phyloP scores from a whole-genome alignment of 148 eudicot species.

The Cornus florida region DNA sequence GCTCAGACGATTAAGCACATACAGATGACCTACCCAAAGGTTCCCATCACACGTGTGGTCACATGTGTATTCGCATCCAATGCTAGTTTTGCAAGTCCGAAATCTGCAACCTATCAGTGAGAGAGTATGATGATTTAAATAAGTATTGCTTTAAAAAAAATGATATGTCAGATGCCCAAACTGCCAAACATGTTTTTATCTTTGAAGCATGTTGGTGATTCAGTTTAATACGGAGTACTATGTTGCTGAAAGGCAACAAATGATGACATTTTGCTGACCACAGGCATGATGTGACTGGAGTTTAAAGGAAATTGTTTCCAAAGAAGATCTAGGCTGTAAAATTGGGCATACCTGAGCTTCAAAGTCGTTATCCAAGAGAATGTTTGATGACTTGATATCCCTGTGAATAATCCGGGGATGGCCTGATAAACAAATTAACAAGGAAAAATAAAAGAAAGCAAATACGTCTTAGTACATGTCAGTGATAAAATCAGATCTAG shows the following conservation, averaged over 20 bases:
- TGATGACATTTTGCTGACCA: not conserved
- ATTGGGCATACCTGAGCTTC: constrained; percentile 70
- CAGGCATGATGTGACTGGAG: constrained; percentile 6
- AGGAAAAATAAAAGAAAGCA: not conserved
- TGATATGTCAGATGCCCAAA: not conserved
- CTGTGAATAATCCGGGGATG: constrained; percentile 83
- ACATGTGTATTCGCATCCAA: constrained; percentile 62
- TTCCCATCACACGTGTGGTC: constrained; percentile 84
- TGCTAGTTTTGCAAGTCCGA: constrained; percentile 76
- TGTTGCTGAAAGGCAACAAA: not conserved
- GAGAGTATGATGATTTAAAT: constrained; percentile 3
- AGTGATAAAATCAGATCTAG: not conserved
- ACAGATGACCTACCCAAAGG: constrained; percentile 54
- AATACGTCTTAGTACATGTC: not conserved
- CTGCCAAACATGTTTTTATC: not conserved
- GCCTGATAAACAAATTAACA: constrained; percentile 40
- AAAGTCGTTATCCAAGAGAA: constrained; percentile 72
- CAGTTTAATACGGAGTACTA: not conserved
- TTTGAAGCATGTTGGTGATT: not conserved
- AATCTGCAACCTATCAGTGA: constrained; percentile 59
- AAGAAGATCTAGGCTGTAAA: constrained; percentile 3
- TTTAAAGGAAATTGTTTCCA: constrained; percentile 1
- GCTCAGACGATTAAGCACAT: not conserved
- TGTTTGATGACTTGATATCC: constrained; percentile 80
- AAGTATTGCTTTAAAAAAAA: not conserved